These are phyloP conservation scores for Amaranthus tricolor DNA, from an alignment of 179 eudicot genomes.

Conservation along the genomic window DNA sequence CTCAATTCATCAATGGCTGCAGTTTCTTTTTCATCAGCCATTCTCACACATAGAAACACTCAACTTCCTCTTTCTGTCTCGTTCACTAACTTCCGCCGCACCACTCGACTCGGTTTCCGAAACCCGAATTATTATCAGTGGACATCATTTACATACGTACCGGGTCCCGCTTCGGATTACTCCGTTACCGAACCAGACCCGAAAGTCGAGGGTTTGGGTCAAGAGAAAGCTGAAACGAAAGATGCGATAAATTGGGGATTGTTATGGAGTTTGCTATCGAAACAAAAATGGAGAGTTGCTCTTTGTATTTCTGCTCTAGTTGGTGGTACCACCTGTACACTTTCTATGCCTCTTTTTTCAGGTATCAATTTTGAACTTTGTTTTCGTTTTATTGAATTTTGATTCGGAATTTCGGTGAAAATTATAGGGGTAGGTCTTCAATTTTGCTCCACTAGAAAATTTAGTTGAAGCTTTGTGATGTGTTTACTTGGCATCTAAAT, in stretches of 20 bases:
- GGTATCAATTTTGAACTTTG: slow-evolving; percentile 35
- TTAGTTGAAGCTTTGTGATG: too few relatives aligned
- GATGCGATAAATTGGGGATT: slow-evolving; percentile 62
- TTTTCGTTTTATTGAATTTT: background rate
- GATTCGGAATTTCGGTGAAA: background rate
- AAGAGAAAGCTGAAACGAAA: slow-evolving; percentile 27
- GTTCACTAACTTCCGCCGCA: slow-evolving; percentile 15
- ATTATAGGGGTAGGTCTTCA: too few relatives aligned
- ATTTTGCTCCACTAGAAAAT: too few relatives aligned
- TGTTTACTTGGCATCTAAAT: too few relatives aligned
- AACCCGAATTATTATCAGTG: background rate
- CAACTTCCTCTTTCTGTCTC: slow-evolving; percentile 22
- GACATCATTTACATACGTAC: slow-evolving; percentile 41
- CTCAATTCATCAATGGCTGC: slow-evolving; percentile 1
- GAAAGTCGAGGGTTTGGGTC: slow-evolving; percentile 25
- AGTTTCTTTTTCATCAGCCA: slow-evolving; percentile 13
- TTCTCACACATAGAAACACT: slow-evolving; percentile 1
- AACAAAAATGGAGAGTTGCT: slow-evolving; percentile 55
- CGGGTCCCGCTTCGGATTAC: slow-evolving; percentile 77
- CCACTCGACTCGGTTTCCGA: slow-evolving; percentile 10
- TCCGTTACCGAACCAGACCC: slow-evolving; percentile 35
- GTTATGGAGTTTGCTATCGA: slow-evolving; percentile 50
- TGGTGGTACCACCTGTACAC: slow-evolving; percentile 68
- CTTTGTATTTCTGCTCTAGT: slow-evolving; percentile 47
- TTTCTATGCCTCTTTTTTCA: slow-evolving; percentile 75